Percentiles rank a stretch among this genome's conserved stretches.
These are phyloP conservation scores for Lizonia empirigonia DNA, from an alignment of 2,329 filamentous ascomycete genomes.

Conservation along the genomic window DNA sequence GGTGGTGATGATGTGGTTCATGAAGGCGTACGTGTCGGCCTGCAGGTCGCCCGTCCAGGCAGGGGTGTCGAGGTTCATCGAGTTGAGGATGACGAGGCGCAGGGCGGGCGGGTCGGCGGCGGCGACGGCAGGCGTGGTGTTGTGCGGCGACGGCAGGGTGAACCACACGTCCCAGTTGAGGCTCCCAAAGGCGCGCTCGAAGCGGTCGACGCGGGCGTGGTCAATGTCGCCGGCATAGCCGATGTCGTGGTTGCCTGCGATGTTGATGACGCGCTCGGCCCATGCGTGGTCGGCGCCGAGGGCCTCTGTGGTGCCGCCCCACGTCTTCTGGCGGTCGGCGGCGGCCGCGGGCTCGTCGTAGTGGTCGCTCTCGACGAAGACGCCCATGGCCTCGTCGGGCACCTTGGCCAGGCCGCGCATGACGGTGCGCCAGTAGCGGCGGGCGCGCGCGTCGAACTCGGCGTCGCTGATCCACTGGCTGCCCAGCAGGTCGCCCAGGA, in stretches of 20 bases:
- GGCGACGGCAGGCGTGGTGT: conserved; percentile 1
- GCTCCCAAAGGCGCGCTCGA: conserved; percentile 83
- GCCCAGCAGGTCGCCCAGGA: conserved; percentile 88
- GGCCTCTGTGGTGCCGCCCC: conserved; percentile 43
- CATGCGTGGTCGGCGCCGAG: conserved; percentile 62
- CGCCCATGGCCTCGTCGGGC: conserved; percentile 45
- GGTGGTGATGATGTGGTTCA: conserved; percentile 69
- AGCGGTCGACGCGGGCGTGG: conserved; percentile 73
- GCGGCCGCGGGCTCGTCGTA: conserved; percentile 15
- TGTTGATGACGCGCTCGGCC: conserved; percentile 80
- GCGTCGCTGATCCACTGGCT: conserved; percentile 91
- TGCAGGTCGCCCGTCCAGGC: conserved; percentile 71
- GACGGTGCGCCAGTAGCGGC: conserved; percentile 79
- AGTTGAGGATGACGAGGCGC: conserved; percentile 84
- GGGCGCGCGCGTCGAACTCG: conserved; percentile 77
- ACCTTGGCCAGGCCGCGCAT: conserved; percentile 73
- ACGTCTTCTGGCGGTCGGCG: conserved; percentile 17
- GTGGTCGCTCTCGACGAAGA: conserved; percentile 31
- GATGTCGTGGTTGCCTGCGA: conserved; percentile 94
- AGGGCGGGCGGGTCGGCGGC: conserved; percentile 64
- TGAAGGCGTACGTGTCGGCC: conserved; percentile 75
- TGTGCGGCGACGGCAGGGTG: conserved; percentile 32
- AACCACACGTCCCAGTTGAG: conserved; percentile 90
- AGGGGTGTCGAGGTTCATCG: conserved; percentile 91
- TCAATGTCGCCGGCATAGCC: conserved; percentile 94